phyloP scores from a whole-genome alignment of 2,329 filamentous ascomycete species.

The Alternaria conjuncta region DNA sequence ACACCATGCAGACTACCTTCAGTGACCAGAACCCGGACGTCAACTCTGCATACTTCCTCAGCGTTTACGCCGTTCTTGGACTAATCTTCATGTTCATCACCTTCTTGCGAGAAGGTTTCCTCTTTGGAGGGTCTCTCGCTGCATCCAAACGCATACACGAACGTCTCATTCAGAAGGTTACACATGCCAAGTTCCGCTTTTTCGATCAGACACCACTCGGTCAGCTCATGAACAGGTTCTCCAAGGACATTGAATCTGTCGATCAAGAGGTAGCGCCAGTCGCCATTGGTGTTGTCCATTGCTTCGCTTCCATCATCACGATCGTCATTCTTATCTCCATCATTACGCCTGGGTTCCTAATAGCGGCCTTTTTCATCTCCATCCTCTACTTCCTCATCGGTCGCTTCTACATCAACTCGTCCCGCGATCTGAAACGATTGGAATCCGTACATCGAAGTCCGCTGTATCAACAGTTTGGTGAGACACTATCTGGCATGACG shows the following conservation, averaged over 20 bases:
- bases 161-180: conserved; percentile 76
- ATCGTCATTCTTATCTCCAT: conserved; percentile 85
- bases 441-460: conserved; percentile 95
- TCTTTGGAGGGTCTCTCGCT: conserved; percentile 90
- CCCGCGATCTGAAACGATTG: conserved; percentile 92
- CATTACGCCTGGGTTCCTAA: conserved; percentile 89
- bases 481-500: conserved; percentile 91
- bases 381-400: conserved; percentile 82
- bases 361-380: conserved; percentile 85
- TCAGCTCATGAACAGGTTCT: conserved; percentile 98
- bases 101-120: conserved; percentile 80
- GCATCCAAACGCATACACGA: conserved; percentile 87
- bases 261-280: conserved; percentile 96
- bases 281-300: conserved; percentile 77
- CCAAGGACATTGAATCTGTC: conserved; percentile 92
- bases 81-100: conserved; percentile 79
- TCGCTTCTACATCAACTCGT: conserved; percentile 86
- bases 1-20: conserved; percentile 51
- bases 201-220: conserved; percentile 96
- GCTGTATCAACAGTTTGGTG: conserved; percentile 96
- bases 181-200: conserved; percentile 93
- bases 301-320: conserved; percentile 74
- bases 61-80: conserved; percentile 81
- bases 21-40: conserved; percentile 61
- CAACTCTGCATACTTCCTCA: conserved; percentile 82